A percentile compares a stretch with the other conserved stretches of the same genome.
These are phyloP conservation scores for Aspergillus bridgeri DNA, from an alignment of 495 filamentous ascomycete genomes.

Conservation along the genomic window DNA sequence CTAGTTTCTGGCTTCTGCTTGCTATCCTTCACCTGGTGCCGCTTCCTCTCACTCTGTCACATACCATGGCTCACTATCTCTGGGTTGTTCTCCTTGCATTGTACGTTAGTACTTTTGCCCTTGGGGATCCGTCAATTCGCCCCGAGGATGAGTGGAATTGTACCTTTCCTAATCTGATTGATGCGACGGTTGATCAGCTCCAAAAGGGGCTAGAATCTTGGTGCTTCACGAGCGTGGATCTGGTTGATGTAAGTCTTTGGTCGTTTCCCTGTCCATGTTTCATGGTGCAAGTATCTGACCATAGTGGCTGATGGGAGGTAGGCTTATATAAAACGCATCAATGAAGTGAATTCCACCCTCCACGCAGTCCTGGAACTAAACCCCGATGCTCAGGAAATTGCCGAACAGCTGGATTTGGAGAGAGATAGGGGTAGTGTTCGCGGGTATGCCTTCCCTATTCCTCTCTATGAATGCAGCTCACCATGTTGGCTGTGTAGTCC, in stretches of 20 bases:
- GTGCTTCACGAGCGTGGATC: constrained; percentile 55
- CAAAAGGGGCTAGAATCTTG: constrained; percentile 45
- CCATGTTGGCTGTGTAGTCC: constrained; percentile 27
- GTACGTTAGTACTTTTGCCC: not conserved
- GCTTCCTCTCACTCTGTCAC: not conserved
- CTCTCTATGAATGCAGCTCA: not conserved
- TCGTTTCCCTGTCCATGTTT: not conserved
- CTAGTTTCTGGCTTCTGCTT: not conserved
- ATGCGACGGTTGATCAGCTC: constrained; percentile 52
- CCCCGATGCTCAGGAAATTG: constrained; percentile 52
- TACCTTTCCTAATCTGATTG: constrained; percentile 30
- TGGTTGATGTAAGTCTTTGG: constrained; percentile 44
- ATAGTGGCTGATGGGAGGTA: no score
- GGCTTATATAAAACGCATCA: constrained; percentile 51
- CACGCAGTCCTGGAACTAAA: constrained; percentile 55
- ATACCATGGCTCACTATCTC: not conserved
- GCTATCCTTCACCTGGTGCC: no score
- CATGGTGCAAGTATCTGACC: not conserved
- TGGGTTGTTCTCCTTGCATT: not conserved
- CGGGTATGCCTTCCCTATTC: constrained; percentile 26
- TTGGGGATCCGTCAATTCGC: not conserved
- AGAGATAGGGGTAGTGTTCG: constrained; percentile 41
- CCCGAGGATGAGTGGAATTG: not conserved
- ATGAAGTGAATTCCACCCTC: constrained; percentile 50
- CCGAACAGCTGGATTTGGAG: constrained; percentile 48